Conservation (phyloP, 495 filamentous ascomycete genomes). For the Aspergillus sparsus region DNA sequence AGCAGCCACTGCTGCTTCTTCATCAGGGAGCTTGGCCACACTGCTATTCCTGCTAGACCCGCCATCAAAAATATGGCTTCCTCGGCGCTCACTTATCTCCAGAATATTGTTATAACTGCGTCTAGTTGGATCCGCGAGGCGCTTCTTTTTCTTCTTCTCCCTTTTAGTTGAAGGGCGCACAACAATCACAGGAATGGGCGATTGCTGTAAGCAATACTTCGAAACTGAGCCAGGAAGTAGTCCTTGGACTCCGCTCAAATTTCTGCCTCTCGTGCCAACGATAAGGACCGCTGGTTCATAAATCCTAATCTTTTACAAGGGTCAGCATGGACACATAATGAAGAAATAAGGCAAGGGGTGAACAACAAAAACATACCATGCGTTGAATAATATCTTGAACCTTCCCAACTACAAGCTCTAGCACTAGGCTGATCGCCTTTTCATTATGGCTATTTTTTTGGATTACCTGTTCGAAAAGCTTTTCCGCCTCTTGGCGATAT, state of each 20-base stretch:
- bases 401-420: constrained; percentile 92
- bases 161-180: constrained; percentile 89
- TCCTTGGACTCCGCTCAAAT: constrained; percentile 83
- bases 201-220: constrained; percentile 95
- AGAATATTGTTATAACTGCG: constrained; percentile 81
- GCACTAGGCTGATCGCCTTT: constrained; percentile 79
- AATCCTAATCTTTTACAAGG: constrained; percentile 70
- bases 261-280: constrained; percentile 87
- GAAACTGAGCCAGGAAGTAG: constrained; percentile 92
- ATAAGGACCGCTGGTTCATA: constrained; percentile 95
- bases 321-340: constrained; percentile 20
- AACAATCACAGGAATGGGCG: constrained; percentile 94
- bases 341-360: neutral
- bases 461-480: constrained; percentile 75
- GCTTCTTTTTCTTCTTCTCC: constrained; percentile 88
- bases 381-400: constrained; percentile 89
- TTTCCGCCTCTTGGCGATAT: constrained; percentile 79
- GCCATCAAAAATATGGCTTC: constrained; percentile 57
- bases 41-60: constrained; percentile 47
- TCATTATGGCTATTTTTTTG: constrained; percentile 76
- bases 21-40: constrained; percentile 48
- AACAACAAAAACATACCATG: constrained; percentile 62
- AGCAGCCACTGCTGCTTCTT: constrained; percentile 71
- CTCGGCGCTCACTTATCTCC: constrained; percentile 54
- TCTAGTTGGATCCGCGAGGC: constrained; percentile 73